Evolutionary conservation across 331 rosid species (phyloP), one percentile per base, ranked within the genome.

Genomic region (Quercus lobata): DNA sequence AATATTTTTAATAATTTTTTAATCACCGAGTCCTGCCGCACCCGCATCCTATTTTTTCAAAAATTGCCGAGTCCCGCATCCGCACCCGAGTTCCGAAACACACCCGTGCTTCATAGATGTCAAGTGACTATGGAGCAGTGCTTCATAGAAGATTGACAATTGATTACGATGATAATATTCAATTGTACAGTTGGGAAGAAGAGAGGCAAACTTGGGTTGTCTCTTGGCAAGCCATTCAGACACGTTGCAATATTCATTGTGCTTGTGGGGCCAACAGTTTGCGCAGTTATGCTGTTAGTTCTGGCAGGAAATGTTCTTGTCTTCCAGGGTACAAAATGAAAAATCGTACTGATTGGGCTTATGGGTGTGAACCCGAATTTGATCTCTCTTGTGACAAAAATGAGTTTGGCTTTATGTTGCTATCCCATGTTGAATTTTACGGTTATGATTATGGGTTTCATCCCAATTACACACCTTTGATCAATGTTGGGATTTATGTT

Each of bases 201-300:
- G 19, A 54, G 0, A 76, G 61, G 32, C 83, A 72, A 0, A 63
- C 68, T 1, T 90, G 97, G 97, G 30, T n/a, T 0, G 60, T 88
- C 66, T 78, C 90, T 1, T 88, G 92, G 94, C 91, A 86, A 81
- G 87, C 91, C 14, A 69, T 77, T 32, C 8, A 54, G 6, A 57
- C 57, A 21, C 75, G 84, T 1, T 92, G 97, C 60, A 68, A 6
- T 3, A 80, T 92, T 69, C 90, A 88, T 62, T 92, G 90, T 5
- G 15, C 80, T 37, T 91, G 97, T 84, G 97, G 92, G 5, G 25
- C 73, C 6, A 86, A 91, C 18, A 89, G 85, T 65, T 25, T 82
- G 9, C 87, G 93, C n/a, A 65, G 34, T 62, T 86, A 79, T 61
- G 55, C 41, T 62, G 81, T 72, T 25, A 5, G 65, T 27, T 58